Conservation (phyloP, 2,329 filamentous ascomycete genomes). For the Taxawa tesnikishii region DNA sequence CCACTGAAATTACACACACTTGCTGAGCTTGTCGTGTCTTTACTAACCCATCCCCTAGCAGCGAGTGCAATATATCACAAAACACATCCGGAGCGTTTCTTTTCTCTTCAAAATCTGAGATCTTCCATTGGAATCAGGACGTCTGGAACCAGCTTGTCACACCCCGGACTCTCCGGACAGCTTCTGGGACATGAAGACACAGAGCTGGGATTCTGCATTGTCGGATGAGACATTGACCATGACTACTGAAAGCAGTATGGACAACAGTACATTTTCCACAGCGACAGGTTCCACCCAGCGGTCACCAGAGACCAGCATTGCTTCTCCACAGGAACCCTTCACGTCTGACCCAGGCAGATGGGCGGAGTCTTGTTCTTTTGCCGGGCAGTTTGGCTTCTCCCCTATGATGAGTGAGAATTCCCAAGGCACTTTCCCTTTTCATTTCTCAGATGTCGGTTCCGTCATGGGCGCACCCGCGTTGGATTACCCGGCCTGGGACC, state of each 20-base stretch:
- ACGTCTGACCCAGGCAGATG: slow-evolving; percentile 12
- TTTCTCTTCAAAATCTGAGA: slow-evolving; percentile 7
- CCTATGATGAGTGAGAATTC: slow-evolving; percentile 5
- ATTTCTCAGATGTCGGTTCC: slow-evolving; percentile 2
- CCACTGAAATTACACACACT: background rate
- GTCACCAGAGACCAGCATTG: slow-evolving; percentile 19
- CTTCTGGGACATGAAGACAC: slow-evolving; percentile 4
- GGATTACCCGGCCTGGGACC: background rate
- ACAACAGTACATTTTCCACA: slow-evolving; percentile 23
- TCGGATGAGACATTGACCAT: slow-evolving; percentile 12
- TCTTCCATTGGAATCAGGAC: slow-evolving; percentile 8
- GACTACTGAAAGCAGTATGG: slow-evolving; percentile 24
- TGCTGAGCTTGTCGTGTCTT: background rate
- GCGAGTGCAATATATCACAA: slow-evolving; percentile 8
- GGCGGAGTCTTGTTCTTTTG: slow-evolving; percentile 3
- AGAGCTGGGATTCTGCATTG: slow-evolving; percentile 6
- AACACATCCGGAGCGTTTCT: slow-evolving; percentile 5
- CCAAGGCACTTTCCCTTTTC: slow-evolving; percentile 3
- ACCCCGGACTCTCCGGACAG: slow-evolving; percentile 7
- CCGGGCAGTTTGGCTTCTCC: slow-evolving; percentile 3
- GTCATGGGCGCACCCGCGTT: background rate
- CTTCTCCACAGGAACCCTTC: slow-evolving; percentile 18
- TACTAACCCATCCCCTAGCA: slow-evolving; percentile 4
- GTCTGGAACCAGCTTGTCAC: slow-evolving; percentile 7
- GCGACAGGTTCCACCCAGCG: slow-evolving; percentile 5